phyloP scores from a whole-genome alignment of 2,329 filamentous ascomycete species.

The Magnaporthiopsis rhizophila region DNA sequence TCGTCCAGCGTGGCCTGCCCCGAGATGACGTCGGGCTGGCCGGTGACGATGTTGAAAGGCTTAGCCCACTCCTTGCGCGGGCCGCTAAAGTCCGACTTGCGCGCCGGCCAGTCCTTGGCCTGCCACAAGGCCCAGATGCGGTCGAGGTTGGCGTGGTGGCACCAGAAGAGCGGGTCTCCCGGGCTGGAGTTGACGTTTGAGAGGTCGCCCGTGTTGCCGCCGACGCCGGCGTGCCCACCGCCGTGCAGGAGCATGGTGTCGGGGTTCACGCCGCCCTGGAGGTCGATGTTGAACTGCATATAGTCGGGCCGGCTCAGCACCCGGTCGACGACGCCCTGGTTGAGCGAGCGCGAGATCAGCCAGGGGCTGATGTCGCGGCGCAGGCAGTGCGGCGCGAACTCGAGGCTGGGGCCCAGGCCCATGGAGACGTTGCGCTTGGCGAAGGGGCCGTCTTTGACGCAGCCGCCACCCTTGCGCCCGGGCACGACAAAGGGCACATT shows the following conservation, averaged over 20 bases:
- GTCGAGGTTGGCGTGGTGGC: conserved; percentile 21
- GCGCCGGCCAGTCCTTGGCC: conserved; percentile 1
- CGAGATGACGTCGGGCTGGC: neutral
- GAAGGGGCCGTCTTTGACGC: conserved; percentile 5
- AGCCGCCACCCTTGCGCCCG: conserved; percentile 3
- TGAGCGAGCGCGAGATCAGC: neutral
- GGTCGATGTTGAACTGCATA: neutral
- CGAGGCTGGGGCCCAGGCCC: conserved; percentile 1
- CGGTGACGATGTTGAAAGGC: conserved; percentile 1
- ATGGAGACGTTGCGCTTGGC: conserved; percentile 2
- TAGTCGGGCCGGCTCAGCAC: neutral
- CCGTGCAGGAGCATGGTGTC: neutral
- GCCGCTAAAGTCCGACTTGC: conserved; percentile 4
- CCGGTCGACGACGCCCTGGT: neutral
- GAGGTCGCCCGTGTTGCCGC: conserved; percentile 2
- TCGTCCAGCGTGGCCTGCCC: neutral
- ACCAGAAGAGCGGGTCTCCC: conserved; percentile 14
- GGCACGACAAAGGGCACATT: neutral
- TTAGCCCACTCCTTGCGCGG: neutral
- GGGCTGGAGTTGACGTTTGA: conserved; percentile 1
- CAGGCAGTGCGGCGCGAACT: conserved; percentile 2
- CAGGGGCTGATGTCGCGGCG: conserved; percentile 1
- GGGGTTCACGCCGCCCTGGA: conserved; percentile 1
- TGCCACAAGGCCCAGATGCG: conserved; percentile 6
- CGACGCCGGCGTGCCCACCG: conserved; percentile 2